These are phyloP conservation scores for Spizellomyces punctatus DNA, from an alignment of 192 early-diverging fungal species.

Conservation along the genomic window DNA sequence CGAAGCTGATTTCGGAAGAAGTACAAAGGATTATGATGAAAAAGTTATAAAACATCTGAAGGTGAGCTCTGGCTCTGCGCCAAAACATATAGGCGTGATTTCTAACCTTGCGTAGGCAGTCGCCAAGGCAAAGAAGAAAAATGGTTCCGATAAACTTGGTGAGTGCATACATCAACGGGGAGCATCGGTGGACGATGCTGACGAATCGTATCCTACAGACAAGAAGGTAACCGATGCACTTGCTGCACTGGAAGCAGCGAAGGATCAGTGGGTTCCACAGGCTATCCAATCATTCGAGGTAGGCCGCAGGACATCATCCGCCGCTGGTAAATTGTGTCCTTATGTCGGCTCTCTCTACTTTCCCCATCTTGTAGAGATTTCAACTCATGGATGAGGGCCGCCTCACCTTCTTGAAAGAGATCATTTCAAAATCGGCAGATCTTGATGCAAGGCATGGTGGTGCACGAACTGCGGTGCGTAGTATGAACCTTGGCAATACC, in stretches of 20 bases:
- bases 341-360: too few relatives aligned
- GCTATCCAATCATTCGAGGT: conserved; percentile 35
- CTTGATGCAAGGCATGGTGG: conserved; percentile 21
- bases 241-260: conserved; percentile 33
- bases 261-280: conserved; percentile 25
- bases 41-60: conserved; percentile 28
- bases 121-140: conserved; percentile 26
- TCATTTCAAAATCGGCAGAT: conserved; percentile 28
- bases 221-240: conserved; percentile 37
- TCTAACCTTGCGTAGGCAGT: conserved; percentile 8
- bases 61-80: background rate
- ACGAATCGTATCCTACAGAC: conserved; percentile 17
- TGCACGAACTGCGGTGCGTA: conserved; percentile 8
- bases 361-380: conserved; percentile 30
- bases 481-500: too few relatives aligned
- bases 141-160: conserved; percentile 32
- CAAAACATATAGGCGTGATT: conserved; percentile 7
- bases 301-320: background rate
- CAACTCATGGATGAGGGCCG: conserved; percentile 42
- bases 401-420: conserved; percentile 23
- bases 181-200: background rate
- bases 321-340: too few relatives aligned
- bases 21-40: conserved; percentile 29
- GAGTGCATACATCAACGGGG: too few relatives aligned
- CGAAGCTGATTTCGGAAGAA: conserved; percentile 21